phyloP scores from a whole-genome alignment of 2,329 filamentous ascomycete genomes.

The Capronia americana region DNA sequence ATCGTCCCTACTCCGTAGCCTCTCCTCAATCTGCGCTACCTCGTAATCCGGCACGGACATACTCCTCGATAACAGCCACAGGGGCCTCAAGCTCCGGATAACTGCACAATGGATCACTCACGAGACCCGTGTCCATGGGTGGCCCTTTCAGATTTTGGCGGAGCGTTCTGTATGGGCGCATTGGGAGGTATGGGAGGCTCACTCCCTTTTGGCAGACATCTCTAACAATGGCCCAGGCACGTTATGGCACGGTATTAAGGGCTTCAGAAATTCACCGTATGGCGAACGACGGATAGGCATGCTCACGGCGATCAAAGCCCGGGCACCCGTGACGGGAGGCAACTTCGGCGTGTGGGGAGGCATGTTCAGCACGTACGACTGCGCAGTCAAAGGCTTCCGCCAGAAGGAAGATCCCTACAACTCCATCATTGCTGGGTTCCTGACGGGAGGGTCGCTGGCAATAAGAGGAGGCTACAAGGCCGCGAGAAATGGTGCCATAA shows the following conservation, averaged over 20 bases:
- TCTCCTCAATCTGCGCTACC: neutral
- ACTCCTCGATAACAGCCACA: neutral
- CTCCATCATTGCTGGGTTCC: constrained; percentile 96
- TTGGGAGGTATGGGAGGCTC: constrained; percentile 27
- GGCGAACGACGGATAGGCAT: constrained; percentile 95
- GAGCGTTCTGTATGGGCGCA: constrained; percentile 91
- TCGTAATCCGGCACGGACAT: neutral
- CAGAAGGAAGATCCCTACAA: constrained; percentile 99
- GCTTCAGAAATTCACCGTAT: constrained; percentile 85
- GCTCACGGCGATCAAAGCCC: constrained; percentile 95
- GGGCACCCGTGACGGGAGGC: constrained; percentile 91
- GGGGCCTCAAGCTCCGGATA: neutral
- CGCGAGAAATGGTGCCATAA: constrained; percentile 93
- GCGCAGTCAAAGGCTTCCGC: constrained; percentile 88
- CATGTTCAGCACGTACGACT: constrained; percentile 94
- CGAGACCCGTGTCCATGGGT: constrained; percentile 98
- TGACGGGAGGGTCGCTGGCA: constrained; percentile 90
- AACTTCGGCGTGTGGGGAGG: constrained; percentile 99
- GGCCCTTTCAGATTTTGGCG: constrained; percentile 94
- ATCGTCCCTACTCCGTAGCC: too few relatives aligned
- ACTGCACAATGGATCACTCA: constrained; percentile 81
- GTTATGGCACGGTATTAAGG: constrained; percentile 97
- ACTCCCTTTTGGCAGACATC: neutral
- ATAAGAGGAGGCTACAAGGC: constrained; percentile 91
- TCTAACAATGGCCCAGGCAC: constrained; percentile 74